Base-by-base conservation (phyloP, 352 stramenopile genomes). In the Pythium monospermum region DNA sequence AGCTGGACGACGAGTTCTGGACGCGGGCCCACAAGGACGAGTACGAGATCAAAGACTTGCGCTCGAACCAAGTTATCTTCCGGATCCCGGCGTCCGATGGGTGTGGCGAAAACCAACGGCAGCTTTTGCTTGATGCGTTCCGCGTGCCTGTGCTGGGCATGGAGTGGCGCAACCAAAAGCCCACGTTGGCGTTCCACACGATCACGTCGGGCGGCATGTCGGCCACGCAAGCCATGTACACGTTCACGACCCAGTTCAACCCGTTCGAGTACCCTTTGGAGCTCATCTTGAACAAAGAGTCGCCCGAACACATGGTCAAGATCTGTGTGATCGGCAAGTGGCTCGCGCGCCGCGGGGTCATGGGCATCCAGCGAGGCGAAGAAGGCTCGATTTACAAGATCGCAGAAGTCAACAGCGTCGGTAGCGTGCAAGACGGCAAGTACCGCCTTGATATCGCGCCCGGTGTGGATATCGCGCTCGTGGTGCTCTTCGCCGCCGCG, bases 1-100 rank as follows among this genome's bases (percentile, higher is more conserved):
- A 50, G 36, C 45, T 60, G 30, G 53, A 60, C 18, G 53, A 60
- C 53, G 43, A 54, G 10, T 60, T 60, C 37, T 60, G 53, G 53
- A 54, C 53, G 44, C 51, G 52, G 43, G 41, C 43, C 18, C 53
- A 44, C 36, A 22, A 32, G 4, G 36, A 60, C 18, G 36, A 49
- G 22, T 10, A 45, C 11, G 53, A 60, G 44, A 53, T 60, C 44
- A 47, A 49, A 7, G 53, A 60, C 53, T 35, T 35, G 16, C 43
- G 37, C 27, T 49, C 53, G 37, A 35, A 39, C 21, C 53, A 60
- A 30, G 44, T 60, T 28, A 27, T 60, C 10, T 60, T 60, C 44
- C 35, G 36, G 13, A 21, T 60, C 27, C 44, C 43, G 33, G 28
- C 45, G 15, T 41, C 45, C 44, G 43, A 15, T 37, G 21, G 36